Base-by-base conservation (phyloP, 495 filamentous ascomycete genomes). In the Paragyromitra xinjiangensis region DNA sequence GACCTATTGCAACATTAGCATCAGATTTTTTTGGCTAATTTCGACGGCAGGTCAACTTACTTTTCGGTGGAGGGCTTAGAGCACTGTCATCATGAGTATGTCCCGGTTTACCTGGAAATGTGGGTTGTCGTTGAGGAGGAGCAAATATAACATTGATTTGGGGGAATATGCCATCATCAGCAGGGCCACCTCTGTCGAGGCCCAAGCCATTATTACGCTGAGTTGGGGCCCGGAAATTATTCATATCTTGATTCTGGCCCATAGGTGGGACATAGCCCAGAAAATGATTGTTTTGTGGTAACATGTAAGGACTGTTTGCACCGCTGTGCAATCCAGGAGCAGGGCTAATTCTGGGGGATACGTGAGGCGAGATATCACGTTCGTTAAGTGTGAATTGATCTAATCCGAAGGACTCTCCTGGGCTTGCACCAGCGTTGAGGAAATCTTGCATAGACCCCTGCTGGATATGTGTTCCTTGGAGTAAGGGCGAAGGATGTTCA, bases 101-200 rank as follows among this genome's bases (percentile, higher is more conserved):
- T 37, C 81, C 81, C 61, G 87, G 85, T 78, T 92, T 94, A 14
- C 87, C 85, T 51, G 89, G 90, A 78, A 96, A 93, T 64, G 87
- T 90, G 26, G 86, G 88, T 79, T 89, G 91, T 61, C 88, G 86
- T 11, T 93, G 88, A 19, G 86, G 85, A 26, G 95, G 95, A 5
- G 95, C 95, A 83, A 93, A 93, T 82, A 97, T 91, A 78, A 99
- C 93, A 80, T 94, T 95, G 82, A 99, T 98, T 53, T 94, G 92
- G 0, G 93, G 93, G 44, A 94, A 92, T 6, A 90, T 90, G 86
- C 94, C 92, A 75, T 92, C 89, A 45, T 91, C 90, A 89, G 88
- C 74, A 90, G 88, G n/a, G 89, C 89, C 78, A 92, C 88, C 58
- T 92, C 91, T 53, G 84, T 85, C 64, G 84, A 85, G 26, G 78